Evolutionary conservation across 352 stramenopile genomes (phyloP), one percentile per base, ranked within the genome.

Genomic region (Phytopythium helicoides): DNA sequence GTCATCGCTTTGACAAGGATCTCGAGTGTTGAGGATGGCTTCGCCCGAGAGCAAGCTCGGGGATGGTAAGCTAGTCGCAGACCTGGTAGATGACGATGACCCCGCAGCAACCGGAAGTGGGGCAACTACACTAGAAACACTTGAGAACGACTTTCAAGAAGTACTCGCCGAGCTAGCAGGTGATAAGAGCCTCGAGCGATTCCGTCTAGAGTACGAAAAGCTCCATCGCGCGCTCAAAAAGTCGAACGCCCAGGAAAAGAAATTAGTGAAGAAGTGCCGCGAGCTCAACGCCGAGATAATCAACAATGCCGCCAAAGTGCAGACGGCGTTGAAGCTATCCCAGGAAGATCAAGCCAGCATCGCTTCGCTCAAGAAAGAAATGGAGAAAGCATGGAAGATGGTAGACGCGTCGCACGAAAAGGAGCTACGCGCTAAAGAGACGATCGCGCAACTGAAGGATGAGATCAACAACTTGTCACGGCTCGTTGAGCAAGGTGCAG

Each of bases 161-260:
- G 93, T 98, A 16, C 68, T 98, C 33, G 64, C 76, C 6, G 90
- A 98, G 52, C 68, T 98, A 21, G 84, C 93, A 36, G 88, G 89
- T 7, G 93, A 98, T 70, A 95, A 97, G 64, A 95, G 71, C 26
- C 76, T 98, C 28, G 92, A 98, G 64, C 81, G 88, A 5, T 98
- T 98, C 71, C 81, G 92, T 3, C 65, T 97, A 19, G 94, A 98
- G 68, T 98, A 98, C 62, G 94, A 98, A 62, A 98, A 98, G 68
- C 75, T 98, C 12, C 89, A 98, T 56, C 86, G 91, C 33, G 90
- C 92, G 18, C 78, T 98, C 31, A 96, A 95, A 38, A 97, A 97
- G 57, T 96, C 86, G 8, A 95, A 97, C 51, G 84, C 81, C 1
- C 95, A 98, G 62, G 94, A 98, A 76, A 97, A 98, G 64, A 94